Conservation (phyloP, 768 basidiomycete species). For the Pisolithus marmoratus region DNA sequence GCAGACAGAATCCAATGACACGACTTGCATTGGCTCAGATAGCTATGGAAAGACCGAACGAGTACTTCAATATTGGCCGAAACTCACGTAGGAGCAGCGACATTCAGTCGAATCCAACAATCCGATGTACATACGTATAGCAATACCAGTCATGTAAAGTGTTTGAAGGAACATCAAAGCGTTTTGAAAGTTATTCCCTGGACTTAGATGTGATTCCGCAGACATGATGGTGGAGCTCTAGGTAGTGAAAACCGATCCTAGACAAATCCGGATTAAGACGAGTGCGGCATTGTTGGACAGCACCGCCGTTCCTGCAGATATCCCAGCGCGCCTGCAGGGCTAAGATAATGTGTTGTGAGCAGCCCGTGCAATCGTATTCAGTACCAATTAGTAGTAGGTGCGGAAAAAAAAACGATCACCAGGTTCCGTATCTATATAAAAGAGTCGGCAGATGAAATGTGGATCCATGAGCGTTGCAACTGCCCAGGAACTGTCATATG, state of each 20-base stretch:
- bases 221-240: not conserved
- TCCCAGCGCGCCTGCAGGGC: too few species aligned
- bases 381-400: too few species aligned
- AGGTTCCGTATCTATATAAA: too few species aligned
- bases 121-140: slow-evolving; percentile 34
- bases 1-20: slow-evolving; percentile 47
- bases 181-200: slow-evolving; percentile 47
- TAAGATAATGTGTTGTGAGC: not conserved
- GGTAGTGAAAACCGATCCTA: not conserved
- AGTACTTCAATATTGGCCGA: slow-evolving; percentile 47
- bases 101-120: not conserved
- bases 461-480: too few species aligned
- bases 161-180: slow-evolving; percentile 47
- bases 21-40: slow-evolving; percentile 42
- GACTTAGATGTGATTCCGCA: slow-evolving; percentile 26
- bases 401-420: too few species aligned
- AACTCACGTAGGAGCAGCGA: too few species aligned
- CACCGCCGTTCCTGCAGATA: not conserved
- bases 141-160: slow-evolving; percentile 43
- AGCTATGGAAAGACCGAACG: not conserved
- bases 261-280: not conserved
- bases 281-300: not conserved
- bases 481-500: too few species aligned
- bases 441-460: too few species aligned
- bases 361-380: too few species aligned